These are phyloP conservation scores for Trametes pubescens DNA, from an alignment of 1,284 basidiomycete species.

Conservation along the genomic window DNA sequence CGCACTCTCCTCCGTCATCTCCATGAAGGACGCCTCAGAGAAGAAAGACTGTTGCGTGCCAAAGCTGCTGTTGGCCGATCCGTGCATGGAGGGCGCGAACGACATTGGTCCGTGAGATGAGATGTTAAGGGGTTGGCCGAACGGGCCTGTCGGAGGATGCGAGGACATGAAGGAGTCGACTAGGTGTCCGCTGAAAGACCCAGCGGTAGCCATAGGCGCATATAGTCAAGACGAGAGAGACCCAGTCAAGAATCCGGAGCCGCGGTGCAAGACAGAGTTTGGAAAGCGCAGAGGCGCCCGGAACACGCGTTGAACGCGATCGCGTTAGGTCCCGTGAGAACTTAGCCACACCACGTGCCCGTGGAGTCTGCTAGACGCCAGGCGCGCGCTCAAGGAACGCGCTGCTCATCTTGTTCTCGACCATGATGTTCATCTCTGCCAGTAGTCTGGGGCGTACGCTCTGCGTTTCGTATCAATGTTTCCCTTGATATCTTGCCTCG, in stretches of 20 bases:
- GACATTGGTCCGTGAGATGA: conserved; percentile 62
- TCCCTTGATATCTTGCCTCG: too few species aligned
- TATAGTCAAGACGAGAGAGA: conserved; percentile 14
- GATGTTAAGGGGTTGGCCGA: conserved; percentile 47
- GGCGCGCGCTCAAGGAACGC: too few species aligned
- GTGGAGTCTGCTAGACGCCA: not conserved
- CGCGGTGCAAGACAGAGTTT: conserved; percentile 5
- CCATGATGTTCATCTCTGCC: too few species aligned
- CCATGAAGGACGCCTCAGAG: conserved; percentile 46
- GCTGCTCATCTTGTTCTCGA: too few species aligned
- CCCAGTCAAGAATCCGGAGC: not conserved
- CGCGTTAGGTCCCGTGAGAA: conserved; percentile 28
- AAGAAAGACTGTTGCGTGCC: conserved; percentile 30
- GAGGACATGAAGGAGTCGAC: conserved; percentile 50
- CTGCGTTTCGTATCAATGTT: too few species aligned
- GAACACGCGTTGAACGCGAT: conserved; percentile 22
- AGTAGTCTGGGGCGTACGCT: too few species aligned
- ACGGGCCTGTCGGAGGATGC: conserved; percentile 41
- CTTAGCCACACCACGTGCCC: conserved; percentile 15
- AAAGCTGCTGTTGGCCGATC: conserved; percentile 40
- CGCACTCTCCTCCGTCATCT: conserved; percentile 63
- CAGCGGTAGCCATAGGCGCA: conserved; percentile 49
- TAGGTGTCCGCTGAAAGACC: conserved; percentile 58
- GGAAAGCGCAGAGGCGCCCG: conserved; percentile 9
- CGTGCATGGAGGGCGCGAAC: conserved; percentile 65